phyloP scores from a whole-genome alignment of 106 monocot species.

The Dendrobium catenatum region DNA sequence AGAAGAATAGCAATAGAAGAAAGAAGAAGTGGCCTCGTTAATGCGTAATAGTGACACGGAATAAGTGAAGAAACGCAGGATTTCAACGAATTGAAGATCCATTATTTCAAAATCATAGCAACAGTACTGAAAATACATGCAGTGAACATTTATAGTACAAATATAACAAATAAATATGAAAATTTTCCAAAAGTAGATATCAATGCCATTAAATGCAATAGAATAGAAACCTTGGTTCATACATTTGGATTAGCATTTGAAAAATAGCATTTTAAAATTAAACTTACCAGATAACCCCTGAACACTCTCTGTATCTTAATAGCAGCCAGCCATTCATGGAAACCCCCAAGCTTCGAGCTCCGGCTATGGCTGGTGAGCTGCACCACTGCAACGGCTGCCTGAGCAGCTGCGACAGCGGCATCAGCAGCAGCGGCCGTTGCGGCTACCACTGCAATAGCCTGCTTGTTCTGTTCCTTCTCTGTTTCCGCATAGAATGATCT shows the following conservation, averaged over 20 bases:
- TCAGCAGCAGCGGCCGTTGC: conserved; percentile 54
- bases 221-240: neutral
- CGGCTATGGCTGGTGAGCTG: conserved; percentile 47
- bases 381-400: conserved; percentile 52
- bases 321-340: conserved; percentile 32
- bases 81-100: neutral
- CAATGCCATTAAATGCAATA: neutral
- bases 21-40: neutral
- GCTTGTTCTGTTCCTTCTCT: conserved; percentile 30
- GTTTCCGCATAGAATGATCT: conserved; percentile 56
- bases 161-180: neutral
- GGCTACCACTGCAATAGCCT: conserved; percentile 49
- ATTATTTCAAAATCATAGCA: conserved; percentile 1
- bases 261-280: neutral
- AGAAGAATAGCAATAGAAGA: neutral
- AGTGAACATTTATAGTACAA: neutral
- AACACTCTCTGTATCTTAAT: conserved; percentile 54
- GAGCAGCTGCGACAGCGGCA: conserved; percentile 56
- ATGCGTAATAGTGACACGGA: neutral
- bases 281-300: conserved; percentile 47
- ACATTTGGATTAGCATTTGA: neutral
- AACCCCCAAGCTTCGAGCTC: conserved; percentile 16
- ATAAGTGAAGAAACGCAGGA: neutral
- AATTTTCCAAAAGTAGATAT: neutral
- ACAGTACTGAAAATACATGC: neutral